Conservation (phyloP, 371 early-diverging fungal species). For the Edhazardia aedis region DNA sequence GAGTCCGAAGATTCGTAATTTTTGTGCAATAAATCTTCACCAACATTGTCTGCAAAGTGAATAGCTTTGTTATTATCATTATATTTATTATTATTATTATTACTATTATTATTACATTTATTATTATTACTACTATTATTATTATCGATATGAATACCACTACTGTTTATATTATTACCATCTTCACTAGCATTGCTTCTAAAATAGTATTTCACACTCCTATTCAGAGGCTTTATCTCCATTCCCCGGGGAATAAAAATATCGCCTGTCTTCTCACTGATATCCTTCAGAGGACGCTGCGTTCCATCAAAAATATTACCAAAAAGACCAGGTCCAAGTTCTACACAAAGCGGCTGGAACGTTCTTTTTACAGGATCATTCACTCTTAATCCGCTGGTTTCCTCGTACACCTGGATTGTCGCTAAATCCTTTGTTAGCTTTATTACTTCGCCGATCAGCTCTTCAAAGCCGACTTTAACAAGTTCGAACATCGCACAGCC, state of each 20-base stretch:
- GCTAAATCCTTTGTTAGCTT: constrained; percentile 91
- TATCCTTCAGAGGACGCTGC: constrained; percentile 88
- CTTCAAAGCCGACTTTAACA: constrained; percentile 89
- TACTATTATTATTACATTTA: too few relatives aligned
- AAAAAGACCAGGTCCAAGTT: constrained; percentile 93
- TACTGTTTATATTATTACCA: constrained; percentile 40
- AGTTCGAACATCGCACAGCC: constrained; percentile 98
- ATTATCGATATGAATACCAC: too few relatives aligned
- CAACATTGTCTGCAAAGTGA: too few relatives aligned
- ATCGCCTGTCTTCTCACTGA: constrained; percentile 67
- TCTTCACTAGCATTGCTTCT: constrained; percentile 58
- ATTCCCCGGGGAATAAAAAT: constrained; percentile 98
- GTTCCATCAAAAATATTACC: constrained; percentile 97
- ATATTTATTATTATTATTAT: too few relatives aligned
- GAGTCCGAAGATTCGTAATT: background rate
- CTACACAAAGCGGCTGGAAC: constrained; percentile 88
- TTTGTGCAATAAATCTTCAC: background rate
- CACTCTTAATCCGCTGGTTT: constrained; percentile 91
- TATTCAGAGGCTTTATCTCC: constrained; percentile 77
- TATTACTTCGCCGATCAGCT: constrained; percentile 96
- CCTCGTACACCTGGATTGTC: constrained; percentile 98
- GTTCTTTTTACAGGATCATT: constrained; percentile 91
- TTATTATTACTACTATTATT: too few relatives aligned
- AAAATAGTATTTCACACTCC: constrained; percentile 72
- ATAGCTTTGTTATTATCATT: too few relatives aligned